Evolutionary conservation across 805 yeast species (phyloP), one percentile per base, ranked within the genome.

Genomic region (Wickerhamomyces subpelliculosus): DNA sequence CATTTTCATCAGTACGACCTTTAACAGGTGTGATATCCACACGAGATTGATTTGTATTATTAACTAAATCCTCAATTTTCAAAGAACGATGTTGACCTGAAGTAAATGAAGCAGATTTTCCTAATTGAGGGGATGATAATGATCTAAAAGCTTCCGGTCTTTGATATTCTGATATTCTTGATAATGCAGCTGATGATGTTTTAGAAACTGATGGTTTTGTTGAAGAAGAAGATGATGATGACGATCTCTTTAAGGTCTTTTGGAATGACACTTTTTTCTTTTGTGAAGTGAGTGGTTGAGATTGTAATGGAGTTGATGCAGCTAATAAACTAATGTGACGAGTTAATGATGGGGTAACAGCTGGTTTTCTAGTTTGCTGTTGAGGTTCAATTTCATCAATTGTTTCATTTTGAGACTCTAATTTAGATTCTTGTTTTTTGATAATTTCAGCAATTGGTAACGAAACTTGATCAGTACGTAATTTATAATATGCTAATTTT

Each of bases 401-500:
- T 11, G 28, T 32, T 25, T 10, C 5, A 13, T 13, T 26, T 35
- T 16, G 32, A 10, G 26, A 13, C n/a, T 44, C 39, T 8, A 37
- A 36, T 17, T 47, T 43, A 16, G 26, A 13, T 17, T 44, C 39
- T 8, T 38, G 37, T 17, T 47, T 43, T 18, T 36, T 48, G 40
- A 58, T 48, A 32, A 67, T 52, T 16, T 56, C 53, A 19, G 42
- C 34, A 14, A 64, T 42, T 6, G 68, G 62, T 3, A 57, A 59
- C 7, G 51, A 48, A 1, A 60, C 57, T 49, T 73, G 78, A 44
- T 72, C 65, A 1, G 78, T 73, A 39, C 63, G 62, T 31, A 68
- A 66, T 48, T 73, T 75, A 52, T 66, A 74, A 47, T 70, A 70
- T 2, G 80, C 80, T 35, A 73, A 49, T 46, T 70, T 70, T 19